Percentiles rank a stretch among this genome's conserved stretches.
phyloP scores from a whole-genome alignment of 2,329 filamentous ascomycete genomes.

The Fusarium fujikuroi region DNA sequence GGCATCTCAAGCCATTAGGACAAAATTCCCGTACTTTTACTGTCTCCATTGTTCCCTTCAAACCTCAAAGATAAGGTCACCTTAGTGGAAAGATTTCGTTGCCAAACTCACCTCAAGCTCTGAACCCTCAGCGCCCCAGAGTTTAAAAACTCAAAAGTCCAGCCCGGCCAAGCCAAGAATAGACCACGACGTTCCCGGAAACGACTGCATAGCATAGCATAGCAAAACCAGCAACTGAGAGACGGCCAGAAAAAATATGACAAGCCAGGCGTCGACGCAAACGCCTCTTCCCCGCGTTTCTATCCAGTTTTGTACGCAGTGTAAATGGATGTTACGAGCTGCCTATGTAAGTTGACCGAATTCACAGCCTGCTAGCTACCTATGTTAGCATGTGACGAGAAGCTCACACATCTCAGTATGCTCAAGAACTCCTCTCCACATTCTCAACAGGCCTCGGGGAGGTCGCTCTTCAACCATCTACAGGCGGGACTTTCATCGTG shows the following conservation, averaged over 20 bases:
- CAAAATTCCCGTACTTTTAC: not conserved
- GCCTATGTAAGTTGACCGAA: slow-evolving; percentile 74
- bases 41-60: not conserved
- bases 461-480: slow-evolving; percentile 85
- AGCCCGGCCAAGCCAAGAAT: slow-evolving; percentile 1
- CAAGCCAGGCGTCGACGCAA: slow-evolving; percentile 12
- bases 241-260: slow-evolving; percentile 10
- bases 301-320: slow-evolving; percentile 95
- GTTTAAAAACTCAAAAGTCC: slow-evolving; percentile 18
- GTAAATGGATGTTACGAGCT: slow-evolving; percentile 88
- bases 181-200: slow-evolving; percentile 29
- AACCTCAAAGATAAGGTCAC: not conserved
- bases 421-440: slow-evolving; percentile 93
- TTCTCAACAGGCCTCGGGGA: slow-evolving; percentile 88
- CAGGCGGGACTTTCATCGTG: slow-evolving; percentile 85
- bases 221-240: not conserved
- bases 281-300: slow-evolving; percentile 72
- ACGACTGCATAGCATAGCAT: not conserved
- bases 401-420: slow-evolving; percentile 68
- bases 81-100: not conserved
- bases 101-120: slow-evolving; percentile 4
- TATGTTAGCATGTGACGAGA: not conserved
- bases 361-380: not conserved
- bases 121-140: slow-evolving; percentile 3
- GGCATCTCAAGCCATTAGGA: not conserved